Evolutionary conservation across 345 rosid species (phyloP), one percentile per base, ranked within the genome.

Genomic region (Syzygium jambos): DNA sequence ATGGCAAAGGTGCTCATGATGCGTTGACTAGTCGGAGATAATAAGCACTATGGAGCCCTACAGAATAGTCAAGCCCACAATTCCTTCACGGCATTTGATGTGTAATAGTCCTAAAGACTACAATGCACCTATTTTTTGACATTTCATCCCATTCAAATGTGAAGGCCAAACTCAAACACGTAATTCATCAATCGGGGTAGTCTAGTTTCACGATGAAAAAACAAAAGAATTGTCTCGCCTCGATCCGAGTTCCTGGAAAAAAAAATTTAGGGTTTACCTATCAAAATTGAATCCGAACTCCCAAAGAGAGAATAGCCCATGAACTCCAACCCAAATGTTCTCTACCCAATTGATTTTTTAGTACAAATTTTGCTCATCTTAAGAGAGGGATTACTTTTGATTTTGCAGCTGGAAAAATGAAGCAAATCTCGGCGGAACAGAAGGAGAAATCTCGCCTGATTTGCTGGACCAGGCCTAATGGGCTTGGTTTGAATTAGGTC

Each of bases 171-270:
- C 80, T 34, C 80, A 9, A 34, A 38, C 49, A 10, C 49, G 25
- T 11, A 9, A 19, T 61, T 15, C 25, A 34, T 34, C 25, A 1
- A 34, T 34, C 4, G 11, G 2, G 2, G 38, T 0, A 34, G 80
- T 34, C 80, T 17, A 19, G 22, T 34, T 61, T 61, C 14, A 38
- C 10, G 2, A 13, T 7, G 3, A 19, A 19, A 2, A 17, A 19
- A 34, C 11, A 34, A 41, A 4, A 19, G 46, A 34, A 19, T 34
- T 13, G 43, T 19, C 25, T 34, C 25, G 1, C 12, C 16, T 5
- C 25, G 14, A 34, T 68, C 25, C 0, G 7, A 34, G 43, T 9
- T 61, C 38, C 13, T 0, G 1, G 25, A 3, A 2, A 9, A 68
- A 17, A 10, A 4, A 8, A 30, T 7, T 8, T 17, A 2, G 0